Base-by-base conservation (phyloP, 2,329 filamentous ascomycete species). In the Ophiostoma montium region DNA sequence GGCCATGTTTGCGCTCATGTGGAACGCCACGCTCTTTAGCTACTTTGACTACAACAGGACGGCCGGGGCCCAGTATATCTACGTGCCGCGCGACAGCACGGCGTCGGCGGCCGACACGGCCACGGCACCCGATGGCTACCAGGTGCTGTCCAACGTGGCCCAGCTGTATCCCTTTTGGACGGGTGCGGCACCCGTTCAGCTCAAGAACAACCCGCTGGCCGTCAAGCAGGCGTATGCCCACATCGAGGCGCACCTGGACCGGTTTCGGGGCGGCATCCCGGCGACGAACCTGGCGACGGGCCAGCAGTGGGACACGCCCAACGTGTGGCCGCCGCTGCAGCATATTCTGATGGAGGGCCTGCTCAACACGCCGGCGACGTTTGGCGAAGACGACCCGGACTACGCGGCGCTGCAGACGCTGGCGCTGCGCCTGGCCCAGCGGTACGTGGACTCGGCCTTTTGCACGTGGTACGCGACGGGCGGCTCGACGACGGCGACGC, bases 1-100 rank as follows among this genome's bases (percentile, higher is more conserved):
- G 39, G 78, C 77, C 54, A 83, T 84, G 72, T 72, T 74, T 44
- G 66, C 69, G 1, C 61, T 83, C 42, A 68, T 84, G 62, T 84
- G 80, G 80, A 82, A 82, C 60, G 63, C 71, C 30, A 77, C 74
- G 7, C 69, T 76, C 52, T 74, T 66, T 61, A 72, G 71, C 61
- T 84, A 82, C 66, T 84, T 83, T 57, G 80, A 84, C 67, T 83
- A 76, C 66, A 84, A 84, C 63, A 53, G 79, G 30, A 83, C 78
- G 0, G 75, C 76, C 0, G 63, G 61, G 10, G 61, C 67, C 1
- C 78, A 81, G 53, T 70, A 76, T 54, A 62, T 75, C 32, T 82
- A 71, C 57, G 64, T 75, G 13, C 68, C 70, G 2, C 60, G 61
- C 9, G 75, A 79, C 54, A 57, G 62, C 3, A 70, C 74, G 53